Evolutionary conservation across 108 stramenopile genomes (phyloP).

Genomic region (Fragilariopsis cylindrus): DNA sequence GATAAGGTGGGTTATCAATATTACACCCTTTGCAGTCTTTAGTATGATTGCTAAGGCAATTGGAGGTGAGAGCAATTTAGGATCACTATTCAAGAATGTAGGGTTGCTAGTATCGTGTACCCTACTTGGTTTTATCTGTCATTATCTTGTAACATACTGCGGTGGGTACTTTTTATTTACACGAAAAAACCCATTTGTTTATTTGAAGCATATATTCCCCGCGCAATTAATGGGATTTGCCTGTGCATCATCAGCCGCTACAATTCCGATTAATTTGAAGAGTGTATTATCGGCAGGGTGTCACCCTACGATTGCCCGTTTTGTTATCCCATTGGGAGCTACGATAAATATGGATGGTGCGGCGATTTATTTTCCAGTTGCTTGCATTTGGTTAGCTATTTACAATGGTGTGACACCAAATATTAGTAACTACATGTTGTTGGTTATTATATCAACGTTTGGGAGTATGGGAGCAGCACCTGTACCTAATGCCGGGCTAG

Average conservation of each 20-base stretch:
- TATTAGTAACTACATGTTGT: slow-evolving; percentile 20
- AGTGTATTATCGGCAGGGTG: slow-evolving; percentile 25
- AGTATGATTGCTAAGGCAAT: slow-evolving; percentile 18
- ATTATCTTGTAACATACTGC: slow-evolving; percentile 21
- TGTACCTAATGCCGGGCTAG: slow-evolving; percentile 13
- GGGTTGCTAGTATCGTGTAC: slow-evolving; percentile 23
- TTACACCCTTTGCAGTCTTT: slow-evolving; percentile 19
- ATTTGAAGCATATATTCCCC: slow-evolving; percentile 21
- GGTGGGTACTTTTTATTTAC: slow-evolving; percentile 22
- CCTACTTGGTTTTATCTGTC: slow-evolving; percentile 17
- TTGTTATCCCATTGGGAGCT: slow-evolving; percentile 37
- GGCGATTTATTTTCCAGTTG: slow-evolving; percentile 23
- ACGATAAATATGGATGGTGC: slow-evolving; percentile 42
- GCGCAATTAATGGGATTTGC: slow-evolving; percentile 33
- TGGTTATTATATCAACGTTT: slow-evolving; percentile 15
- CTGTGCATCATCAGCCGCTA: slow-evolving; percentile 38
- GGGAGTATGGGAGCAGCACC: slow-evolving; percentile 18
- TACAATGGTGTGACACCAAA: slow-evolving; percentile 26
- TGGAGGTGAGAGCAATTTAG: slow-evolving; percentile 11
- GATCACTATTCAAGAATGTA: slow-evolving; percentile 8
- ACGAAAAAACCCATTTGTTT: slow-evolving; percentile 21
- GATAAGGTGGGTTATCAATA: slow-evolving; percentile 13
- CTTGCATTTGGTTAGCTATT: slow-evolving; percentile 34
- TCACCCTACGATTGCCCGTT: slow-evolving; percentile 29
- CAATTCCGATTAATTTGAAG: slow-evolving; percentile 25